These are phyloP conservation scores for Pseudogymnoascus sp. DNA, from an alignment of 2,329 filamentous ascomycete species.

Conservation along the genomic window DNA sequence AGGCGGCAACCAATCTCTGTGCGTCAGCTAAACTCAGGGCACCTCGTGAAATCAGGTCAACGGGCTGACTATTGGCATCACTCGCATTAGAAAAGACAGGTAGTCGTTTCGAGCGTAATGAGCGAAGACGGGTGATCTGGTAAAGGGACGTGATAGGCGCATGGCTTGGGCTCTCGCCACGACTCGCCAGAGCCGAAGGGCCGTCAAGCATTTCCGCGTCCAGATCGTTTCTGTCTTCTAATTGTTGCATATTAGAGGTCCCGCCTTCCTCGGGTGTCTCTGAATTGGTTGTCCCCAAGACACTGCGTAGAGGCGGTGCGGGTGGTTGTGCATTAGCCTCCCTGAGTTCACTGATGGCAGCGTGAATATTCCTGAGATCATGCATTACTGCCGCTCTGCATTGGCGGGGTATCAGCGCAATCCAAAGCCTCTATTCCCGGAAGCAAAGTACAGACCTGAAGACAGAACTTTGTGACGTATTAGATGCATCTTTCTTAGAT, in stretches of 20 bases:
- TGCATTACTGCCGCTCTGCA: not conserved
- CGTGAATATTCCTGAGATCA: not conserved
- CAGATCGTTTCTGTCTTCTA: not conserved
- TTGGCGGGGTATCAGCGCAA: not conserved
- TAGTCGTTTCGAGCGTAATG: constrained; percentile 21
- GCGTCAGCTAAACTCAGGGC: constrained; percentile 36
- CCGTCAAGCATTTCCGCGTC: not conserved
- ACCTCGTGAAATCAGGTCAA: constrained; percentile 44
- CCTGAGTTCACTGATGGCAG: not conserved
- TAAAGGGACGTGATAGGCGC: constrained; percentile 40
- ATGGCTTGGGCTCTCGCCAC: constrained; percentile 21
- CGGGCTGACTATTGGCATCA: not conserved
- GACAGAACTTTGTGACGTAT: not conserved
- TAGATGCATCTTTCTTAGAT: not conserved
- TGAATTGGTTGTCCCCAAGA: not conserved
- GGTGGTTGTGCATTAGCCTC: not conserved
- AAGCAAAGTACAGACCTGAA: not conserved
- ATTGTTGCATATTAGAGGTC: not conserved
- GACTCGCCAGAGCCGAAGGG: not conserved
- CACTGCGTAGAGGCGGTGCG: not conserved
- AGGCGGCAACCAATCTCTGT: constrained; percentile 33
- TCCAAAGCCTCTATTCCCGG: not conserved
- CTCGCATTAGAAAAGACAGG: not conserved
- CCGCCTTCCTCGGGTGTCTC: not conserved
- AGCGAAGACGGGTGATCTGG: constrained; percentile 38